Percentiles rank a stretch among this genome's conserved stretches.
Conservation (phyloP, 1,284 basidiomycete species). For the Fistulinella cinereoalba region DNA sequence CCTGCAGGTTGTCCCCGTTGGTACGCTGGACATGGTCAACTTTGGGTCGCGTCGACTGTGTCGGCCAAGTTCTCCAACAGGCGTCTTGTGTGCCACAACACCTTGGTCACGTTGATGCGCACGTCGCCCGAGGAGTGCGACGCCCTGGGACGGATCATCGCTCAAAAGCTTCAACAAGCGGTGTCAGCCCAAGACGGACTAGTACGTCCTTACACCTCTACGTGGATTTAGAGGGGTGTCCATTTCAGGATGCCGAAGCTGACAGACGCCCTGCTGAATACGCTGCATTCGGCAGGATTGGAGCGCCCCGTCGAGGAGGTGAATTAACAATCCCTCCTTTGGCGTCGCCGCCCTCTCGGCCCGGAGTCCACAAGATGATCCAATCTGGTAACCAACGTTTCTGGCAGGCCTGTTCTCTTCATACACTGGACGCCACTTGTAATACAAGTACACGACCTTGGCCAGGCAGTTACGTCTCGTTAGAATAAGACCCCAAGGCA, state of each 20-base stretch:
- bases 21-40: constrained; percentile 32
- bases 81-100: constrained; percentile 22
- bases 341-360: constrained; percentile 11
- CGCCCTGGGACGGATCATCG: constrained; percentile 20
- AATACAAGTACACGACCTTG: not conserved
- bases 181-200: constrained; percentile 13
- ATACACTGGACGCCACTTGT: no score
- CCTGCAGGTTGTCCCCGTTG: constrained; percentile 26
- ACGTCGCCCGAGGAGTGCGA: constrained; percentile 25
- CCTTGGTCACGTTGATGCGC: constrained; percentile 30
- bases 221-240: constrained; percentile 20
- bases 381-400: constrained; percentile 3
- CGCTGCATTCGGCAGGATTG: constrained; percentile 15
- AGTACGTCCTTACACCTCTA: constrained; percentile 24
- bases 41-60: constrained; percentile 27
- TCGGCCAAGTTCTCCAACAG: constrained; percentile 15
- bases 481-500: constrained; percentile 2
- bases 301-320: constrained; percentile 21
- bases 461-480: constrained; percentile 1
- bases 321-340: constrained; percentile 28
- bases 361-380: constrained; percentile 25
- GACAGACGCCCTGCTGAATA: constrained; percentile 19
- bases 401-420: constrained; percentile 1
- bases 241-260: constrained; percentile 27
- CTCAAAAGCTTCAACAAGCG: constrained; percentile 20